phyloP scores from a whole-genome alignment of 768 basidiomycete species.

The Thelephora ganbajun region DNA sequence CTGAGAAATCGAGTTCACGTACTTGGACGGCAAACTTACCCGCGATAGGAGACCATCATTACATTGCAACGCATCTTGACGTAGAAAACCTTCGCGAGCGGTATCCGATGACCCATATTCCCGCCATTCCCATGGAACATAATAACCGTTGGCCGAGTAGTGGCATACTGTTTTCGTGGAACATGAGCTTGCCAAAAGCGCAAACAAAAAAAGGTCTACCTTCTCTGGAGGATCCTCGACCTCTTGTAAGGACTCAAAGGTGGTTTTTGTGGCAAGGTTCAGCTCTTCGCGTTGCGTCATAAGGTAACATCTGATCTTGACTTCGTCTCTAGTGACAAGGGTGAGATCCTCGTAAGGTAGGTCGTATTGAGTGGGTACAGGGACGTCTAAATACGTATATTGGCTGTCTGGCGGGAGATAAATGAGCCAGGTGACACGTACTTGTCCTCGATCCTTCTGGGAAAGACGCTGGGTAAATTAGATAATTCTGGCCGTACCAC shows the following conservation, averaged over 20 bases:
- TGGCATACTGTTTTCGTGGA: constrained; percentile 22
- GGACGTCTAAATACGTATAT: constrained; percentile 38
- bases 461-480: constrained; percentile 83
- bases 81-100: constrained; percentile 73
- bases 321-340: constrained; percentile 56
- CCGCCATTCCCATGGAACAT: constrained; percentile 92
- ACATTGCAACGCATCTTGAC: constrained; percentile 83
- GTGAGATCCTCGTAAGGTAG: constrained; percentile 65
- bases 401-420: not conserved
- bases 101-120: constrained; percentile 82
- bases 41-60: constrained; percentile 86
- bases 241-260: too few relatives aligned
- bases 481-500: constrained; percentile 76
- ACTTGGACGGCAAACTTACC: constrained; percentile 30
- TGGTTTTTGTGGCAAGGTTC: constrained; percentile 8
- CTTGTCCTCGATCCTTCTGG: constrained; percentile 71
- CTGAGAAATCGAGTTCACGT: not conserved
- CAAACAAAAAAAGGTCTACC: not conserved
- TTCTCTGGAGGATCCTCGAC: not conserved
- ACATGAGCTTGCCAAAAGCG: not conserved
- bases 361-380: constrained; percentile 51
- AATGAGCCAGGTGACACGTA: constrained; percentile 17
- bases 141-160: constrained; percentile 65
- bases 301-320: constrained; percentile 66
- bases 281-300: constrained; percentile 46